phyloP scores from a whole-genome alignment of 495 filamentous ascomycete genomes.

The Aspergillus biplanus region DNA sequence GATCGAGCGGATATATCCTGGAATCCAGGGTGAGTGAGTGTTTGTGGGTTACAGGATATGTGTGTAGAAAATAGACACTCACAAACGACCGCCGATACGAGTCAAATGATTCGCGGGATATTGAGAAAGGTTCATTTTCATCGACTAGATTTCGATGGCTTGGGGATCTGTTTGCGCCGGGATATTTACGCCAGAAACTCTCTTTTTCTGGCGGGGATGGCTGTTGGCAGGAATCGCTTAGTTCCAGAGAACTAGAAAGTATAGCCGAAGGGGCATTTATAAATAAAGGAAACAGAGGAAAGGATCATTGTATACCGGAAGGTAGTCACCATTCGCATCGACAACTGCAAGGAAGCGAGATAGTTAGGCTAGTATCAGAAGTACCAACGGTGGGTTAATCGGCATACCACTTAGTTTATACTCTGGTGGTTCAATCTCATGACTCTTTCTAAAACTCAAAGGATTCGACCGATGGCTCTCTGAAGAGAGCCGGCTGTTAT shows the following conservation, averaged over 20 bases:
- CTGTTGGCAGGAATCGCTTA: conserved; percentile 45
- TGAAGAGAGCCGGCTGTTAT: conserved; percentile 55
- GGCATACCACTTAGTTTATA: conserved; percentile 82
- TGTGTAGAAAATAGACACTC: conserved; percentile 37
- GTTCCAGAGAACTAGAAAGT: conserved; percentile 10
- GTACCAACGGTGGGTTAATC: not conserved
- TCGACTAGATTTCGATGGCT: conserved; percentile 71
- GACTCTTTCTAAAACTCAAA: conserved; percentile 63
- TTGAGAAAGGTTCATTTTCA: conserved; percentile 92
- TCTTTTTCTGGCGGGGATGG: conserved; percentile 90
- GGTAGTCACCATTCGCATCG: conserved; percentile 94
- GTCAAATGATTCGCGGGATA: conserved; percentile 97
- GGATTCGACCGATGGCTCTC: conserved; percentile 40
- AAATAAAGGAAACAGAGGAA: conserved; percentile 3
- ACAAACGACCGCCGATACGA: conserved; percentile 97
- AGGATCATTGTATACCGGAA: conserved; percentile 66
- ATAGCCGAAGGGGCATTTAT: conserved; percentile 1
- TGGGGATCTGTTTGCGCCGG: conserved; percentile 67
- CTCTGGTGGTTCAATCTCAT: conserved; percentile 64
- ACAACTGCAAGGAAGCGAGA: conserved; percentile 64
- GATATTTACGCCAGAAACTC: conserved; percentile 78
- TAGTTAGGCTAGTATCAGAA: conserved; percentile 8
- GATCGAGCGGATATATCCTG: conserved; percentile 94
- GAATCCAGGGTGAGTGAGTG: conserved; percentile 13
- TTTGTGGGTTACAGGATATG: not conserved